Base-by-base conservation (phyloP, 2,329 filamentous ascomycete species). In the Cladosporium austrohemisphaericum region DNA sequence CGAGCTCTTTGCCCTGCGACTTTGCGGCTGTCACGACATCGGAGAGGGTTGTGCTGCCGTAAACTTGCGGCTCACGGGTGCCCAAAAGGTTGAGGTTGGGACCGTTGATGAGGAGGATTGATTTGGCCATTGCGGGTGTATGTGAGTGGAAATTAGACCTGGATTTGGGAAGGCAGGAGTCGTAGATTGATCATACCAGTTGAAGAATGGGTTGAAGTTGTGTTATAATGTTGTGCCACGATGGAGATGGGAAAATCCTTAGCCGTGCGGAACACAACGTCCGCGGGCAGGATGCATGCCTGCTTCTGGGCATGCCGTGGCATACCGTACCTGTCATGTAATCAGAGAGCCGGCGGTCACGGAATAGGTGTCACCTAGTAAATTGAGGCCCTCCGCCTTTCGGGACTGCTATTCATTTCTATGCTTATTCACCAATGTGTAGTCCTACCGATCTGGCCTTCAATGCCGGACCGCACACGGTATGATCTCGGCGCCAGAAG, bases 81-180 rank as follows among this genome's bases (percentile, higher is more conserved):
- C 86, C 86, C 23, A 91, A 78, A 41, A 91, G 82, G 70, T 90
- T 90, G 59, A 91, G 83, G 66, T 91, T 91, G 25, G 86, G 85
- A n/a, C 86, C 86, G 68, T 89, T 89, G 72, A 90, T 81, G 56
- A 89, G 75, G 58, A 89, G 81, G 62, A 89, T 81, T 36, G 62
- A 67, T 55, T 68, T 69, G 31, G 67, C 57, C 69, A 50, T 50
- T 7, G 14, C 16, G 36, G 16, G 14, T 41, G 36, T 5, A 13
- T 3, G 13, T 32, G 6, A 18, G 29, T 20, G 25, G 18, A 19
- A 11, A 13, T 5, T 14, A n/a, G n/a, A n/a, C n/a, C 3, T 22
- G 16, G n/a, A 9, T 19, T n/a, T 16, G 5, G 9, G 32, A 9
- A 18, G 14, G 18, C 0, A 29, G 11, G 19, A 20, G 25, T n/a